These are phyloP conservation scores for Lactifluus rugatus DNA, from an alignment of 768 basidiomycete species.

Conservation along the genomic window DNA sequence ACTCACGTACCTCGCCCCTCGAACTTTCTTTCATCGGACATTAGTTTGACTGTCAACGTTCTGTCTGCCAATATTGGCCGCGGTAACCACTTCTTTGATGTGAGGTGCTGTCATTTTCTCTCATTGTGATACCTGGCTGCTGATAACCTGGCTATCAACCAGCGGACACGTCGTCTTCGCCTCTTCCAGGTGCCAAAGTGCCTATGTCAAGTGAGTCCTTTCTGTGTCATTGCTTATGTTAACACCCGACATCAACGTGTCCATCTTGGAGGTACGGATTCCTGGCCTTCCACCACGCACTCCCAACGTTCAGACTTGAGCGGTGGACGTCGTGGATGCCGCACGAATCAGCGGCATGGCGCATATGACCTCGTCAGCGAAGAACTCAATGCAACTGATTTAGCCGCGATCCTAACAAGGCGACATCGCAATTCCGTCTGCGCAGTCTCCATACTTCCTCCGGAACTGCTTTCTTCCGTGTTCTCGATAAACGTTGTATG, in stretches of 20 bases:
- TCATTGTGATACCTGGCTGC: neutral
- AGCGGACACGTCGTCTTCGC: neutral
- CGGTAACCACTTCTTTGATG: neutral
- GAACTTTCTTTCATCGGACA: neutral
- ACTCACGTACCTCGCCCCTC: neutral
- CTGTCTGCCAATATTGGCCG: neutral
- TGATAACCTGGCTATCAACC: neutral
- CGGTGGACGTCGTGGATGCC: neutral
- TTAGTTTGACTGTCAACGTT: neutral
- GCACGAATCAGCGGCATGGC: no score
- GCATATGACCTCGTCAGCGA: neutral
- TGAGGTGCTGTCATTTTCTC: neutral
- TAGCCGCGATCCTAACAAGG: neutral
- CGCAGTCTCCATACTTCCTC: neutral
- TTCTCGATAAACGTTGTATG: neutral
- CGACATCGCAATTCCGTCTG: neutral
- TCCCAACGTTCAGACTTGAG: neutral
- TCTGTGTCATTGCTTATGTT: neutral
- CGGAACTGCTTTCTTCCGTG: conserved; percentile 3
- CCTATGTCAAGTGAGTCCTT: neutral
- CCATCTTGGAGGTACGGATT: neutral
- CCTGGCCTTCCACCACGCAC: neutral
- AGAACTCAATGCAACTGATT: neutral
- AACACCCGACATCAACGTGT: neutral
- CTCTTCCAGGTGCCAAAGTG: neutral